These are phyloP conservation scores for Pleurozium schreberi DNA, from an alignment of 225 moss, liverwort and hornwort species.

Conservation along the genomic window DNA sequence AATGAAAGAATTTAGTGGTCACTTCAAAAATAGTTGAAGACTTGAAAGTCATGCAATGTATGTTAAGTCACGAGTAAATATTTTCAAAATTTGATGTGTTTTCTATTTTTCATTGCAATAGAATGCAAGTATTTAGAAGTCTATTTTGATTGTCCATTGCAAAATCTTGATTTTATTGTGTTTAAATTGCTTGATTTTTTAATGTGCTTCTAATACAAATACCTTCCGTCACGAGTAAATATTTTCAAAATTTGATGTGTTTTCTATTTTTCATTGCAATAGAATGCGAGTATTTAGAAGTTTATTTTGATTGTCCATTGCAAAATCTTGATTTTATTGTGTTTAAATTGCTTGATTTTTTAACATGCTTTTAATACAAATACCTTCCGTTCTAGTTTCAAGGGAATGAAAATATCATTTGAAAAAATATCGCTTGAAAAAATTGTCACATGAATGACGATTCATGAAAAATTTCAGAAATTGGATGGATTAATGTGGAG, in stretches of 20 bases:
- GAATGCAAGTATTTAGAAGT: neutral
- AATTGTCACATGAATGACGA: no score
- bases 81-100: neutral
- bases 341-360: neutral
- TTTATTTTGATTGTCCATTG: no score
- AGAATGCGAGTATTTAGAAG: no score
- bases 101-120: neutral
- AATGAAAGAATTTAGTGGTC: neutral
- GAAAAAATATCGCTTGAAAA: no score
- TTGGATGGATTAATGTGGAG: no score
- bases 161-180: neutral
- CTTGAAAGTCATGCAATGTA: neutral
- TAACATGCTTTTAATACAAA: neutral
- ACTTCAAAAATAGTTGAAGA: neutral
- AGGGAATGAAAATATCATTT: neutral
- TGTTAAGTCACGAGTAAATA: neutral
- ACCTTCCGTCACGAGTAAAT: no score
- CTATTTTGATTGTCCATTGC: neutral
- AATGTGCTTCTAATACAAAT: neutral
- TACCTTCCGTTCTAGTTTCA: neutral
- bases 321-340: neutral
- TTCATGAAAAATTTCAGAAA: no score
- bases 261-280: no score
- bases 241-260: neutral
- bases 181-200: neutral